These are phyloP conservation scores for Trametes maxima DNA, from an alignment of 768 basidiomycete species.

Conservation along the genomic window DNA sequence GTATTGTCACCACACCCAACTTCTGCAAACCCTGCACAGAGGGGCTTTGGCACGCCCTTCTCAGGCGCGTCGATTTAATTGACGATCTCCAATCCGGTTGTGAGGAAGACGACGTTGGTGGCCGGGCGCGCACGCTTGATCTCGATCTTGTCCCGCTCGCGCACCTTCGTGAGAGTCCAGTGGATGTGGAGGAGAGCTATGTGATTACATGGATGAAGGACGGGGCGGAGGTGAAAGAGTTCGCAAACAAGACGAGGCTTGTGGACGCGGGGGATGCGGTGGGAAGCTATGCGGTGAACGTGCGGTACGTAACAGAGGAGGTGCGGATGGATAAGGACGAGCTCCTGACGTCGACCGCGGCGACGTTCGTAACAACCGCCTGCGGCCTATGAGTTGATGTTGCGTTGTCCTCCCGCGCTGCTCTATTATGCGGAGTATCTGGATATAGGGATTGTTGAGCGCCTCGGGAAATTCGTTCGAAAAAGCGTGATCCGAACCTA, in stretches of 20 bases:
- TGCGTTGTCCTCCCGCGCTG: too few species aligned
- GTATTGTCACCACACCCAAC: slow-evolving; percentile 64
- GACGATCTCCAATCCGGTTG: slow-evolving; percentile 53
- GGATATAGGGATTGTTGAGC: too few species aligned
- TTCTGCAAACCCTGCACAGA: slow-evolving; percentile 78
- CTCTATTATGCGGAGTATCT: too few species aligned
- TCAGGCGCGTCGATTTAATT: slow-evolving; percentile 61
- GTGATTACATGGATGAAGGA: slow-evolving; percentile 60
- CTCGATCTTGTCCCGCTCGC: slow-evolving; percentile 63
- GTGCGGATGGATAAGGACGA: slow-evolving; percentile 50
- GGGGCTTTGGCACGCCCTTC: slow-evolving; percentile 70
- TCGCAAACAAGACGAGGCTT: slow-evolving; percentile 55
- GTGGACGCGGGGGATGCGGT: slow-evolving; percentile 36
- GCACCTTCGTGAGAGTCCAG: slow-evolving; percentile 45
- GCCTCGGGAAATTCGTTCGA: too few species aligned
- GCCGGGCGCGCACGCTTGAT: slow-evolving; percentile 41
- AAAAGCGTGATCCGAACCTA: too few species aligned
- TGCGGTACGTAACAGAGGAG: slow-evolving; percentile 58
- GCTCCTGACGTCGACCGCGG: slow-evolving; percentile 28
- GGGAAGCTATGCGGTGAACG: slow-evolving; percentile 49
- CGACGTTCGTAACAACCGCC: background rate
- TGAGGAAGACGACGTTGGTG: slow-evolving; percentile 14
- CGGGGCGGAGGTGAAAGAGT: slow-evolving; percentile 43
- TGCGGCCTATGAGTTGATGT: background rate
- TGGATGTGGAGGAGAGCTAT: slow-evolving; percentile 48